phyloP scores from a whole-genome alignment of 768 basidiomycete species.

The Fomitopsis serialis region DNA sequence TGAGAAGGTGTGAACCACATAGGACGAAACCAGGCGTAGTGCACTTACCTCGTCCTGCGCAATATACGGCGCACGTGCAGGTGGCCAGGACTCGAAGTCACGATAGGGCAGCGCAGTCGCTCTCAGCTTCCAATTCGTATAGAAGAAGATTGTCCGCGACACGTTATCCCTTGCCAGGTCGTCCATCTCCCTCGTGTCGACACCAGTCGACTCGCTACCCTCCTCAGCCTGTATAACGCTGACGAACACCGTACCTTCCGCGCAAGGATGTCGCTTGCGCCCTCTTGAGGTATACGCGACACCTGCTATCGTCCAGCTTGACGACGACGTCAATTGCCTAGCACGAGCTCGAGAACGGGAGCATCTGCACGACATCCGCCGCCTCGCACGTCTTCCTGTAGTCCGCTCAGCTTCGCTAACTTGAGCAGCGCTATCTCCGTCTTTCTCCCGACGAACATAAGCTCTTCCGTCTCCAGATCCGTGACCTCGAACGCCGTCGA shows the following conservation, averaged over 20 bases:
- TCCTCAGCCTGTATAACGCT: slow-evolving; percentile 44
- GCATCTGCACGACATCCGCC: slow-evolving; percentile 70
- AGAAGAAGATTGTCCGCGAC: slow-evolving; percentile 91
- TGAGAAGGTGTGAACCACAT: not conserved
- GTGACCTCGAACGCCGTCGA: slow-evolving; percentile 91
- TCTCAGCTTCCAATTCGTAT: slow-evolving; percentile 92
- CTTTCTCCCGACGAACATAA: slow-evolving; percentile 83
- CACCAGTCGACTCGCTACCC: slow-evolving; percentile 19
- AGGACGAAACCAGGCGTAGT: not conserved
- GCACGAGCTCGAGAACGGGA: slow-evolving; percentile 90
- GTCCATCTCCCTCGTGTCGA: slow-evolving; percentile 62
- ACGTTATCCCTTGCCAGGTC: slow-evolving; percentile 75
- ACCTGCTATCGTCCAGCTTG: slow-evolving; percentile 43
- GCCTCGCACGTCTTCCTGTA: slow-evolving; percentile 63
- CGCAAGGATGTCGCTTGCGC: slow-evolving; percentile 90
- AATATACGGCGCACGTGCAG: slow-evolving; percentile 35
- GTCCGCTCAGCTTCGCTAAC: slow-evolving; percentile 78
- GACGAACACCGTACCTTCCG: slow-evolving; percentile 67
- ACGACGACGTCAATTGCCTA: slow-evolving; percentile 95
- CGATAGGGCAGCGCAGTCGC: slow-evolving; percentile 93
- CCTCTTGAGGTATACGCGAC: slow-evolving; percentile 83
- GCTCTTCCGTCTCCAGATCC: slow-evolving; percentile 52
- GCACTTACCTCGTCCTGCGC: slow-evolving; percentile 50
- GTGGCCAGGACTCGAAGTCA: slow-evolving; percentile 87
- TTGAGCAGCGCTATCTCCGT: slow-evolving; percentile 89